Evolutionary conservation across 2,329 filamentous ascomycete species (phyloP).

Genomic region (Neofusicoccum parvum): DNA sequence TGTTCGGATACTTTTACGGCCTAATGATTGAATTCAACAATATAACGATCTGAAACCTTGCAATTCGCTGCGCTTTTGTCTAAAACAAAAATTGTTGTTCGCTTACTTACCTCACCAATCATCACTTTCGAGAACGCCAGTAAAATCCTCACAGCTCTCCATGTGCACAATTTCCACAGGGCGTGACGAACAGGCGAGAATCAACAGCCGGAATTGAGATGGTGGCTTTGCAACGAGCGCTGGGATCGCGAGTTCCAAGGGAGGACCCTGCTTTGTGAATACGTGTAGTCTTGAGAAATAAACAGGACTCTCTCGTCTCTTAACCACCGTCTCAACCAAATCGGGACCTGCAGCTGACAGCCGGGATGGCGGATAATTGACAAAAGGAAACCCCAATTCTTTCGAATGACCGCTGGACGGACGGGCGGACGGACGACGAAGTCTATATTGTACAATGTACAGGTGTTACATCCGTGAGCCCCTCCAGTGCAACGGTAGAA

Average conservation of each 20-base stretch:
- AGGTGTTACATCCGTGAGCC: slow-evolving; percentile 35
- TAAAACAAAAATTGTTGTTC: background rate
- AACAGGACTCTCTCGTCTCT: background rate
- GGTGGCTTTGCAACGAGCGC: background rate
- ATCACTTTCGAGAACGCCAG: background rate
- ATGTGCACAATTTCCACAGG: no score
- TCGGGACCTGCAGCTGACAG: background rate
- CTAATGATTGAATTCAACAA: background rate
- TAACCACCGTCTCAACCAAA: background rate
- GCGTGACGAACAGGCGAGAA: no score
- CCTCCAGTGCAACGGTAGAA: slow-evolving; percentile 8
- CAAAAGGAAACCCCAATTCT: slow-evolving; percentile 16
- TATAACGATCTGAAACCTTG: background rate
- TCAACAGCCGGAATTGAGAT: no score
- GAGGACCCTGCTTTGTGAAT: background rate
- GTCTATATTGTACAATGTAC: slow-evolving; percentile 49
- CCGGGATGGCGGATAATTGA: background rate
- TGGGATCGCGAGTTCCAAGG: background rate
- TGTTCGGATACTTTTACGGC: background rate
- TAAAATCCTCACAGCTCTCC: no score
- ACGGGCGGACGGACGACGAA: slow-evolving; percentile 21
- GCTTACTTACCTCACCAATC: background rate
- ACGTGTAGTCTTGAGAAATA: background rate
- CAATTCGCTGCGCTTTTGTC: background rate
- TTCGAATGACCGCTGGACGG: slow-evolving; percentile 9